Evolutionary conservation across 306 rosid species (phyloP), one percentile per base, ranked within the genome.

Genomic region (Cucurbita moschata): DNA sequence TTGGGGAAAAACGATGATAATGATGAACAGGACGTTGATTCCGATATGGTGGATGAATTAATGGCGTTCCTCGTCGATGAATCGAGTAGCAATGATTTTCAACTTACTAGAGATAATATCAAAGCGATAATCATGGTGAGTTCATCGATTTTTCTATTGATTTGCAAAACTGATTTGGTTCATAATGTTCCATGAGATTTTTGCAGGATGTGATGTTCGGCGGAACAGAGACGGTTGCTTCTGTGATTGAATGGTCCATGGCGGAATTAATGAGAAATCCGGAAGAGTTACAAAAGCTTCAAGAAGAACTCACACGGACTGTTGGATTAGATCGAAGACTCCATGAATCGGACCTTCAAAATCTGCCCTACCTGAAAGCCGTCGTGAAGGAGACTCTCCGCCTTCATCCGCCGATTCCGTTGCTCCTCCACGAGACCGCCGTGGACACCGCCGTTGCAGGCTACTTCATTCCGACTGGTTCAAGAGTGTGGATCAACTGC

Each of bases 341-440:
- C 51, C 47, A 72, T 0, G 91, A 87, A 69, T 59, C 78, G 0
- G 81, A 87, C 59, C 77, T 87, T 2, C 79, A 80, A 8, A 79
- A 77, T 7, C 77, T 87, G 47, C 74, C 80, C 1, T 82, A 50
- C 75, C 78, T 87, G 19, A 82, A 70, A 71, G 81, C 80, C 16
- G 65, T 52, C 5, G 66, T 87, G 70, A 87, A 84, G 79, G 91
- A 87, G 75, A 70, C 87, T 14, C 82, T 87, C 23, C 76, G 88
- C 19, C 88, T 87, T 44, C 91, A 82, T 77, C 91, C 91, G 0
- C 91, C 91, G 3, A 87, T 87, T 64, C 91, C 87, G 0, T 69
- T 87, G 9, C 87, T 82, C 64, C 88, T 81, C 68, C 88, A 87
- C 18, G 88, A 87, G 77, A 66, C 88, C 0, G 81, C 73, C 14